Evolutionary conservation across 345 rosid genomes (phyloP).

Genomic region (Brassica juncea): DNA sequence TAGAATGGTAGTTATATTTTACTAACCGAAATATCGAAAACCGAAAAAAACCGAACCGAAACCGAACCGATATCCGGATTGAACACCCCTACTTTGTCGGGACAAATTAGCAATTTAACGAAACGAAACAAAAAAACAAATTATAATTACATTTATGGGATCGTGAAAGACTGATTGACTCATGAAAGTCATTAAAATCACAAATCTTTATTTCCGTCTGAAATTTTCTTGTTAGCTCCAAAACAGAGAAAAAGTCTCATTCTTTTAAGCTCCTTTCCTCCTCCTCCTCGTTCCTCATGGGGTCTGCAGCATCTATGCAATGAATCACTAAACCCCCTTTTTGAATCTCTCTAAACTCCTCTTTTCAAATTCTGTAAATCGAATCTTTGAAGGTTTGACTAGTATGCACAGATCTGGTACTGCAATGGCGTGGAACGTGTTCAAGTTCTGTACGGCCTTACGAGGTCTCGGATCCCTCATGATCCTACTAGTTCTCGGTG

Average conservation of each 20-base stretch:
- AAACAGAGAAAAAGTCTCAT: constrained; percentile 10
- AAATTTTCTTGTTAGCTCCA: constrained; percentile 16
- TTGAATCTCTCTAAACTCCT: neutral
- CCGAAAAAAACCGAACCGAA: too few relatives aligned
- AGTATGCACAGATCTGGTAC: constrained; percentile 79
- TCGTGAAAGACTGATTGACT: neutral
- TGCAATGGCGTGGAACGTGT: constrained; percentile 82
- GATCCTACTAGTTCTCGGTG: constrained; percentile 45
- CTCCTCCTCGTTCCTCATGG: neutral
- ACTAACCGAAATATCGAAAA: too few relatives aligned
- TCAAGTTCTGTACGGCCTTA: constrained; percentile 74
- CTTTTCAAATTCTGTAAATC: constrained; percentile 6
- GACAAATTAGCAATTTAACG: too few relatives aligned
- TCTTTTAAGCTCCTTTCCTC: constrained; percentile 9
- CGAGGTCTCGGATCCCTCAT: constrained; percentile 67
- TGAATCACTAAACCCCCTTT: constrained; percentile 7
- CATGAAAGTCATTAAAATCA: neutral
- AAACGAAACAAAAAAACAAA: too few relatives aligned
- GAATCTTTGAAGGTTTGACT: constrained; percentile 22
- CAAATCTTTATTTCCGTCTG: neutral
- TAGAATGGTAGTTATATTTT: too few relatives aligned
- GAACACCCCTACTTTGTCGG: too few relatives aligned
- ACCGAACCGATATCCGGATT: too few relatives aligned
- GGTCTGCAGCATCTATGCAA: constrained; percentile 6
- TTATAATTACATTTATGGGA: too few relatives aligned